Conservation (phyloP, 2,329 filamentous ascomycete species). For the Fusarium oligoseptatum region DNA sequence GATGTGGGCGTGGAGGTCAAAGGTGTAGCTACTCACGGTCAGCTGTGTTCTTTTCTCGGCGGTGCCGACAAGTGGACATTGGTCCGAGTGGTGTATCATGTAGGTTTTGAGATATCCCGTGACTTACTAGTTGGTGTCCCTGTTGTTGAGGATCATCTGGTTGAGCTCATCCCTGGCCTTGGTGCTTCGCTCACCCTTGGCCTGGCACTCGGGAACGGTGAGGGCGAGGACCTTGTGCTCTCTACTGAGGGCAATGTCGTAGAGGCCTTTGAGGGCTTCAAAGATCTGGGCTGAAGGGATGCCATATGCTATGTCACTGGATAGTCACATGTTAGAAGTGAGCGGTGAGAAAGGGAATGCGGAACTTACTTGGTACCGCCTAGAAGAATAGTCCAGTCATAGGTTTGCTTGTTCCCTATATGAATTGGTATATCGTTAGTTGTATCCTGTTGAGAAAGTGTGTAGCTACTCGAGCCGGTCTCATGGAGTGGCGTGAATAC, state of each 20-base stretch:
- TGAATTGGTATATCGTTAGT: conserved; percentile 1
- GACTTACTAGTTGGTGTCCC: conserved; percentile 66
- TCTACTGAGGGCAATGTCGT: conserved; percentile 62
- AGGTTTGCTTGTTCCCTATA: conserved; percentile 49
- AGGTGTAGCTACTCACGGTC: conserved; percentile 61
- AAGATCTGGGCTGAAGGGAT: conserved; percentile 59
- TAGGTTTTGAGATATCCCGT: background rate
- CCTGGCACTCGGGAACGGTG: conserved; percentile 69
- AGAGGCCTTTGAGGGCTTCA: conserved; percentile 62
- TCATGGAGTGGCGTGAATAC: background rate
- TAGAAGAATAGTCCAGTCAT: conserved; percentile 73
- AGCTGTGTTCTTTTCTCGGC: background rate
- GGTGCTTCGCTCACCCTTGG: conserved; percentile 47
- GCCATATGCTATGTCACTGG: conserved; percentile 64
- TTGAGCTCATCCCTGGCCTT: conserved; percentile 63
- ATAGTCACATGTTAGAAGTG: background rate
- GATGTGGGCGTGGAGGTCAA: conserved; percentile 68
- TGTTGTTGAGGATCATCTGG: conserved; percentile 62
- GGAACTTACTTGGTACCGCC: conserved; percentile 71
- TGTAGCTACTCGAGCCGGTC: background rate
- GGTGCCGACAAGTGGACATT: background rate
- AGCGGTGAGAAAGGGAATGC: background rate
- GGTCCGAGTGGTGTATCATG: background rate
- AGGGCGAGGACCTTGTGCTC: conserved; percentile 71
- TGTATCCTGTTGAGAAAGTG: background rate